phyloP scores from a whole-genome alignment of 2,329 filamentous ascomycete species.

The Colletotrichum gigasporum region DNA sequence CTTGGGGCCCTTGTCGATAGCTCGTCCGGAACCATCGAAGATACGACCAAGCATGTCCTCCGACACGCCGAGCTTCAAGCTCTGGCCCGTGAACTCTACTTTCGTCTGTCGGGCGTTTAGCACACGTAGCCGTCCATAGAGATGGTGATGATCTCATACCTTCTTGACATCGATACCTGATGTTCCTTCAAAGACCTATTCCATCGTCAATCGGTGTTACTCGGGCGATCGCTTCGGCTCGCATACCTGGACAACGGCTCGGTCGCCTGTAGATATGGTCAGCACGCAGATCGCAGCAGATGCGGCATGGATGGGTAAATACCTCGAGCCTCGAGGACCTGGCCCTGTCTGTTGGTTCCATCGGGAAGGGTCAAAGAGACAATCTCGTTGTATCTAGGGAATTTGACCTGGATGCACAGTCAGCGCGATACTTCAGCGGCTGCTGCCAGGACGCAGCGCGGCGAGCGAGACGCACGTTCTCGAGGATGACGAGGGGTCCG shows the following conservation, averaged over 20 bases:
- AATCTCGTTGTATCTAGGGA: constrained; percentile 97
- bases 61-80: constrained; percentile 97
- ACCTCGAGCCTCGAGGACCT: constrained; percentile 98
- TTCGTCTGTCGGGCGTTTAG: constrained; percentile 72
- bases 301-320: constrained; percentile 39
- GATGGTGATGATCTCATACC: constrained; percentile 58
- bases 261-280: constrained; percentile 70
- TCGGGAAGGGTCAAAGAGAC: constrained; percentile 95
- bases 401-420: constrained; percentile 81
- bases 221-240: constrained; percentile 19
- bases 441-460: constrained; percentile 27
- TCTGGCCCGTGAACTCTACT: constrained; percentile 97
- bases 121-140: constrained; percentile 4
- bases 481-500: constrained; percentile 95
- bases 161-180: constrained; percentile 99
- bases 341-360: constrained; percentile 91
- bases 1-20: constrained; percentile 99
- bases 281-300: constrained; percentile 32
- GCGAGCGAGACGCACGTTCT: constrained; percentile 75
- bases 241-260: constrained; percentile 91
- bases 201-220: constrained; percentile 38
- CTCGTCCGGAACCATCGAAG: constrained; percentile 96
- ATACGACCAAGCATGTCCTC: constrained; percentile 99
- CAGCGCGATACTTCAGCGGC: background rate
- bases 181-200: constrained; percentile 95